A percentile compares a stretch with the other conserved stretches of the same genome.
phyloP scores from a whole-genome alignment of 1,139 yeast species.

The Sugiyamaella neomexicana region DNA sequence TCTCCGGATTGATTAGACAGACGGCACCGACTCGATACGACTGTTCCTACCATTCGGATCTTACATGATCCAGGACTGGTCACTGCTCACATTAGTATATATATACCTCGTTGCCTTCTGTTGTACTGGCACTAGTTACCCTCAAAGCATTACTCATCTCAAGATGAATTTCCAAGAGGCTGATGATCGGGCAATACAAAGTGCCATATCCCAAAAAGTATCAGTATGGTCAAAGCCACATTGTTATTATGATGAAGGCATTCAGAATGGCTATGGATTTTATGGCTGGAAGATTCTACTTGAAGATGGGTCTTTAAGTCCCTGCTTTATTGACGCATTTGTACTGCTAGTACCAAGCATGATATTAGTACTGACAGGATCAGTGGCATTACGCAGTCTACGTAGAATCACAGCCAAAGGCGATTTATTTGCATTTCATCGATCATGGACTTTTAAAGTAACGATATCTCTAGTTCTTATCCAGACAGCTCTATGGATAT shows the following conservation, averaged over 20 bases:
- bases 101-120: too few relatives aligned
- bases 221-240: neutral
- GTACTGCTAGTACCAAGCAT: slow-evolving; percentile 53
- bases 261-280: slow-evolving; percentile 5
- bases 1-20: neutral
- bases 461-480: slow-evolving; percentile 28
- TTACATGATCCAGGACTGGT: too few relatives aligned
- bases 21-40: neutral
- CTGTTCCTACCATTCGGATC: neutral
- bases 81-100: too few relatives aligned
- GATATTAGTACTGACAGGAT: slow-evolving; percentile 55
- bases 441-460: slow-evolving; percentile 13
- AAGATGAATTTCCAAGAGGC: slow-evolving; percentile 7
- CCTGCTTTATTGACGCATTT: slow-evolving; percentile 74
- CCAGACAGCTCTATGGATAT: slow-evolving; percentile 21
- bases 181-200: neutral
- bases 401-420: neutral
- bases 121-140: too few relatives aligned
- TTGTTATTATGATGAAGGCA: slow-evolving; percentile 7
- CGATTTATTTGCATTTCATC: neutral
- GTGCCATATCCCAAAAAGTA: neutral
- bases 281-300: slow-evolving; percentile 68
- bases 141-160: neutral
- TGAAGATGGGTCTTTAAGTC: slow-evolving; percentile 67
- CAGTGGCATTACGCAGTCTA: slow-evolving; percentile 40